Conservation (phyloP, 1,139 yeast genomes). For the Scheffersomyces insectosa region DNA sequence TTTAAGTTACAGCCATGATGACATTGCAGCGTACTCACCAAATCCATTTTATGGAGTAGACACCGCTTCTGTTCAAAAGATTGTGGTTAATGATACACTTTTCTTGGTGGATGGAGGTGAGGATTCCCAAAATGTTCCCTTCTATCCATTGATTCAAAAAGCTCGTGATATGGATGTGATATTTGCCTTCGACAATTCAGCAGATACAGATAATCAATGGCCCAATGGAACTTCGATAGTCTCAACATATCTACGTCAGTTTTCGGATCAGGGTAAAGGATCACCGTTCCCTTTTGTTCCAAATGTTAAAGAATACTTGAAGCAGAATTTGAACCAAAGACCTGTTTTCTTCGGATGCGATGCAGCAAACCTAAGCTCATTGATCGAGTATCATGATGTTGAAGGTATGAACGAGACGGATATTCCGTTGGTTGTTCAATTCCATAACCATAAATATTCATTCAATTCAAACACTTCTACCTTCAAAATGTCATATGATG, state of each 20-base stretch:
- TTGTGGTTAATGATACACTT: conserved; percentile 43
- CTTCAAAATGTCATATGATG: conserved; percentile 39
- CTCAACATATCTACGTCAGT: conserved; percentile 53
- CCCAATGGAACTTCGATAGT: conserved; percentile 77
- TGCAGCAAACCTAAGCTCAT: conserved; percentile 26
- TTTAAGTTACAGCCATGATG: conserved; percentile 30
- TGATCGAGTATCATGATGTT: conserved; percentile 30
- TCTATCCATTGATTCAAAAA: conserved; percentile 72
- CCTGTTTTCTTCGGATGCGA: conserved; percentile 49
- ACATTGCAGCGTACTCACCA: conserved; percentile 43
- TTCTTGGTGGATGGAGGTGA: conserved; percentile 89
- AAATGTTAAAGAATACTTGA: conserved; percentile 26
- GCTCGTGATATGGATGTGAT: conserved; percentile 74
- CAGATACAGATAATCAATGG: conserved; percentile 68
- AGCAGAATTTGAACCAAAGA: conserved; percentile 25
- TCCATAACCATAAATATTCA: conserved; percentile 35
- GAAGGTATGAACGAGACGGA: conserved; percentile 31
- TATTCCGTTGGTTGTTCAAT: conserved; percentile 41
- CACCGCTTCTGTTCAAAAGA: conserved; percentile 18
- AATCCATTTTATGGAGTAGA: conserved; percentile 36
- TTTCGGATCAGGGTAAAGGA: conserved; percentile 40
- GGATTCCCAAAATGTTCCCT: conserved; percentile 77
- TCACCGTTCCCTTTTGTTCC: conserved; percentile 46
- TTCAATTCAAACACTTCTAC: conserved; percentile 41
- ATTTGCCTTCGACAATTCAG: conserved; percentile 84